Percentiles rank a stretch among this genome's conserved stretches.
These are phyloP conservation scores for Coemansia sp. DNA, from an alignment of 192 early-diverging fungal genomes.

Conservation along the genomic window DNA sequence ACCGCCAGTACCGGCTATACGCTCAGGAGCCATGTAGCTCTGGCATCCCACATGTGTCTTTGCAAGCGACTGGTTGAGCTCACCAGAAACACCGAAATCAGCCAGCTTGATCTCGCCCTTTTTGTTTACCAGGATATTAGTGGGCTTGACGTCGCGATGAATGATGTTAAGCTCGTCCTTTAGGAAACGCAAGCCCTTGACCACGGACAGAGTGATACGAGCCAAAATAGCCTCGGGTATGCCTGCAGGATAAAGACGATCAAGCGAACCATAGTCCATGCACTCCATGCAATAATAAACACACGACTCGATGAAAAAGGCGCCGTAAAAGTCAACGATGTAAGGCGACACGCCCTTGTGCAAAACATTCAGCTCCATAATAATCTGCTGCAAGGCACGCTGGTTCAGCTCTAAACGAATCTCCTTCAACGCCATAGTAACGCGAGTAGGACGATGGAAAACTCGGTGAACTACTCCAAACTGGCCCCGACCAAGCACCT, in stretches of 20 bases:
- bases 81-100: constrained; percentile 95
- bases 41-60: constrained; percentile 94
- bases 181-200: constrained; percentile 77
- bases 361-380: constrained; percentile 94
- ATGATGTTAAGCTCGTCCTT: constrained; percentile 87
- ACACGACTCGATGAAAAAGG: constrained; percentile 93
- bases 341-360: constrained; percentile 82
- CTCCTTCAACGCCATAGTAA: constrained; percentile 90
- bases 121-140: constrained; percentile 85
- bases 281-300: constrained; percentile 98
- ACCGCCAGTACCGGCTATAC: constrained; percentile 58
- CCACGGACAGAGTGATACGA: constrained; percentile 71
- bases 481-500: constrained; percentile 87
- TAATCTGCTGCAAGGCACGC: constrained; percentile 83
- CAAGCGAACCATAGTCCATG: constrained; percentile 95
- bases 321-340: constrained; percentile 98
- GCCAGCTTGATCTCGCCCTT: constrained; percentile 90
- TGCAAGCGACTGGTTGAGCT: constrained; percentile 82
- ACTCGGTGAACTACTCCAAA: constrained; percentile 93
- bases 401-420: constrained; percentile 90
- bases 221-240: constrained; percentile 79
- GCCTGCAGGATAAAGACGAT: constrained; percentile 75
- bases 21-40: constrained; percentile 96
- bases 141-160: constrained; percentile 95
- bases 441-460: constrained; percentile 78